Percentiles rank a stretch among this genome's conserved stretches.
Conservation (phyloP, 495 filamentous ascomycete genomes). For the Daldinia bambusicola region DNA sequence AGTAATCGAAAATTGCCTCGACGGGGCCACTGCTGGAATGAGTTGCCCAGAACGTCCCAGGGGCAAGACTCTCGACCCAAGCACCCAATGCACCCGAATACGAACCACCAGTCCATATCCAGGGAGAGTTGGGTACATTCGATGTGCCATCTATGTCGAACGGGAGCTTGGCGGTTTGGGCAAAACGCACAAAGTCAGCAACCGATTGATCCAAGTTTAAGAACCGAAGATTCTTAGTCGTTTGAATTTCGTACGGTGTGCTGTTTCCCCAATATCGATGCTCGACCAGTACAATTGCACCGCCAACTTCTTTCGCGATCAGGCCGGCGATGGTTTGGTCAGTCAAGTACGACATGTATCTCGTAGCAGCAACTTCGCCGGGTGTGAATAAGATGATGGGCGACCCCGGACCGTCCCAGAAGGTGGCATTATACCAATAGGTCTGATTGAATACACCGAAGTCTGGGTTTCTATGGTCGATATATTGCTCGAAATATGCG, state of each 20-base stretch:
- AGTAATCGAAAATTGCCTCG: slow-evolving; percentile 69
- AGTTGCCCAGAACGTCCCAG: slow-evolving; percentile 73
- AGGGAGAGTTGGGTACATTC: slow-evolving; percentile 64
- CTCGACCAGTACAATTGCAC: slow-evolving; percentile 65
- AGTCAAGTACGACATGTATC: slow-evolving; percentile 63
- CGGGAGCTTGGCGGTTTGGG: slow-evolving; percentile 62
- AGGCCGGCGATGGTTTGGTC: slow-evolving; percentile 60
- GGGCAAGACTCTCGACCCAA: slow-evolving; percentile 65
- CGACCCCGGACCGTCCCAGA: slow-evolving; percentile 63
- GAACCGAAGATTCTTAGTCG: slow-evolving; percentile 66
- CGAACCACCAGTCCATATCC: slow-evolving; percentile 70
- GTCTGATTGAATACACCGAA: slow-evolving; percentile 67
- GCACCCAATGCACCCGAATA: slow-evolving; percentile 70
- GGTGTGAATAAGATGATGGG: slow-evolving; percentile 66
- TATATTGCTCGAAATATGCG: slow-evolving; percentile 59
- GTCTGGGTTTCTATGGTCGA: slow-evolving; percentile 64
- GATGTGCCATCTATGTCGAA: slow-evolving; percentile 64
- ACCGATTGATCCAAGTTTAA: slow-evolving; percentile 68
- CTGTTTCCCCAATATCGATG: slow-evolving; percentile 64
- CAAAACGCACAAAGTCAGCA: slow-evolving; percentile 68
- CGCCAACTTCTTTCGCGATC: slow-evolving; percentile 62
- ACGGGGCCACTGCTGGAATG: slow-evolving; percentile 69
- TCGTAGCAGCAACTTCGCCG: slow-evolving; percentile 62
- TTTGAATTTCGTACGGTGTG: slow-evolving; percentile 64
- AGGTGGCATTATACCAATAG: slow-evolving; percentile 62